A percentile compares a stretch with the other conserved stretches of the same genome.
Conservation (phyloP, 371 early-diverging fungal genomes). For the Mortierella sp. region DNA sequence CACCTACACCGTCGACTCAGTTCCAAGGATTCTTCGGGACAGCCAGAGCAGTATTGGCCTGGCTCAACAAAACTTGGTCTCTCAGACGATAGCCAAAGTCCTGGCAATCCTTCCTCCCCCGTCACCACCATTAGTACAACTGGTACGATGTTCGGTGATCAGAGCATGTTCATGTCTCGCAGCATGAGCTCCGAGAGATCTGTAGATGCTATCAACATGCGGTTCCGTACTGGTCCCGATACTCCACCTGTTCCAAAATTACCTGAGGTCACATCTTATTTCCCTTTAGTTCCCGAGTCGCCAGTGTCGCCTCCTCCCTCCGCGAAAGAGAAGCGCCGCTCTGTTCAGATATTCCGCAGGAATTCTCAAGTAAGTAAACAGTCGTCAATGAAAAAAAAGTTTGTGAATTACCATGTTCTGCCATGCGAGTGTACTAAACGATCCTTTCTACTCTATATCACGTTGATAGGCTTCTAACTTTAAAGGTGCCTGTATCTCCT, state of each 20-base stretch:
- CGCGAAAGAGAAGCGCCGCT: conserved; percentile 25
- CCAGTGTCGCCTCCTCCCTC: conserved; percentile 5
- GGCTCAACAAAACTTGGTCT: conserved; percentile 31
- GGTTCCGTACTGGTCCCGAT: conserved; percentile 1
- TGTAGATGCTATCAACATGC: conserved; percentile 5
- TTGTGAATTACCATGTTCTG: background rate
- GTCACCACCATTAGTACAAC: background rate
- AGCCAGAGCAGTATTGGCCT: conserved; percentile 53
- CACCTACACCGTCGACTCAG: conserved; percentile 33
- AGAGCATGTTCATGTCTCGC: conserved; percentile 17
- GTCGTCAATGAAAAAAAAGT: background rate
- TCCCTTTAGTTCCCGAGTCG: background rate
- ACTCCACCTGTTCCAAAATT: background rate
- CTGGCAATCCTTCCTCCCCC: conserved; percentile 20
- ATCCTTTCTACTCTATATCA: background rate
- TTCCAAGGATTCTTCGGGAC: conserved; percentile 27
- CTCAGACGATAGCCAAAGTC: conserved; percentile 38
- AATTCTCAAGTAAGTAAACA: conserved; percentile 20
- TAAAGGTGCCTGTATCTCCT: conserved; percentile 32
- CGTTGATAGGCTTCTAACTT: conserved; percentile 9
- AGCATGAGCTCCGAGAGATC: conserved; percentile 28
- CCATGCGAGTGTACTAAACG: background rate
- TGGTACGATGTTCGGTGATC: background rate
- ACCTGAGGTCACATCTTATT: background rate
- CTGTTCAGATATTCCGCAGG: conserved; percentile 21